A percentile compares a stretch with the other conserved stretches of the same genome.
Evolutionary conservation across 371 early-diverging fungal genomes (phyloP).

Genomic region (Mortierella polycephala): DNA sequence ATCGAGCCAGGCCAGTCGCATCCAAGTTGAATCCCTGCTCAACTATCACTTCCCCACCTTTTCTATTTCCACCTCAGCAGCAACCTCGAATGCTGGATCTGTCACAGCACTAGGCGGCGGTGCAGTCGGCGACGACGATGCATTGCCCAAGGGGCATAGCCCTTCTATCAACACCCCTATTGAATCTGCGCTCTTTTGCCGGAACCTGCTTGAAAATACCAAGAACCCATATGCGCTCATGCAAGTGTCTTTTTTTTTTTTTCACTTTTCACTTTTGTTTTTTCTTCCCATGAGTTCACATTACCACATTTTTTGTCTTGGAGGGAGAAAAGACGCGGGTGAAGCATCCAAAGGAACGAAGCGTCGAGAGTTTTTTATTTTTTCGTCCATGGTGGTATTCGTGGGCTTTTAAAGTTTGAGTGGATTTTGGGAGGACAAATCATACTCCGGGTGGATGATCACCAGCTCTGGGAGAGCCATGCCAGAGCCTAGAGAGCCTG

Average conservation of each 20-base stretch:
- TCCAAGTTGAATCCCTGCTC: conserved; percentile 79
- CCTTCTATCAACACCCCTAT: conserved; percentile 72
- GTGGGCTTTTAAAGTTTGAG: conserved; percentile 8
- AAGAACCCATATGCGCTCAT: conserved; percentile 80
- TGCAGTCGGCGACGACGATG: conserved; percentile 43
- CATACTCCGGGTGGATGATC: conserved; percentile 27
- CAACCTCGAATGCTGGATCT: conserved; percentile 11
- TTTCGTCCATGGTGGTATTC: neutral
- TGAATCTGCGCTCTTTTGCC: conserved; percentile 79
- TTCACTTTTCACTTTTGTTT: neutral
- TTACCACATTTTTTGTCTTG: neutral
- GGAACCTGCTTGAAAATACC: conserved; percentile 78
- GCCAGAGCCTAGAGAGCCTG: conserved; percentile 9
- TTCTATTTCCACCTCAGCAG: conserved; percentile 27
- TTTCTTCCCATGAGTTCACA: neutral
- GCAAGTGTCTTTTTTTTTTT: conserved; percentile 60
- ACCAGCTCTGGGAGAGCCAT: conserved; percentile 11
- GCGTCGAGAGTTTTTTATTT: neutral
- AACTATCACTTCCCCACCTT: conserved; percentile 89
- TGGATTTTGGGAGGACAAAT: conserved; percentile 36
- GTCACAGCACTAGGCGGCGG: neutral
- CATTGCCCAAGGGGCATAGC: conserved; percentile 45
- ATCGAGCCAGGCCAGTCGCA: conserved; percentile 68
- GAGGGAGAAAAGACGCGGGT: neutral
- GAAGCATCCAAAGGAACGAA: neutral